Percentiles rank a stretch among this genome's conserved stretches.
These are phyloP conservation scores for Diospyros lotus DNA, from an alignment of 148 eudicot genomes.

Conservation along the genomic window DNA sequence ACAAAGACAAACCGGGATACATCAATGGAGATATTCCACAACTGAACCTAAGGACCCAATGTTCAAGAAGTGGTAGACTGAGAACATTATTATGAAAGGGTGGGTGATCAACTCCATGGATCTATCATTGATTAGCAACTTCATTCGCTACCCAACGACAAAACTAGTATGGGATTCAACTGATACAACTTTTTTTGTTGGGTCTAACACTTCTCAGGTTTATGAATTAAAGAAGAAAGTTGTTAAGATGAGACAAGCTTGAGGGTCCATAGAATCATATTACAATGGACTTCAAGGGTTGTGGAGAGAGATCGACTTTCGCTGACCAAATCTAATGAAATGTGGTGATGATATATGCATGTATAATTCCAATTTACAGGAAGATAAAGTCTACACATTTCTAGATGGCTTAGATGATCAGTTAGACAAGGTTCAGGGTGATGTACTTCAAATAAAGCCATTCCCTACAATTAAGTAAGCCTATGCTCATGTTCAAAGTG, in stretches of 20 bases:
- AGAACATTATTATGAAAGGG: constrained; percentile 3
- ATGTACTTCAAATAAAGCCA: too few relatives aligned
- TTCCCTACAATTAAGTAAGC: background rate
- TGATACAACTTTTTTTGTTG: background rate
- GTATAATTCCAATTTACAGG: background rate
- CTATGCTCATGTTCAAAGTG: background rate
- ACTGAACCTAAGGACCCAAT: background rate
- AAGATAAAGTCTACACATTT: background rate
- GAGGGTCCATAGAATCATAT: background rate
- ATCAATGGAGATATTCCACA: constrained; percentile 4
- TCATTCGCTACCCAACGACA: background rate
- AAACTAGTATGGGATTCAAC: background rate
- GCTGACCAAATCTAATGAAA: background rate
- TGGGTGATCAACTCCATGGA: constrained; percentile 10
- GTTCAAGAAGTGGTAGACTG: background rate
- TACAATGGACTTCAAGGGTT: background rate
- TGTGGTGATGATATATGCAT: background rate
- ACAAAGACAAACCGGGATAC: constrained; percentile 4
- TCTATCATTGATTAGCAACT: background rate
- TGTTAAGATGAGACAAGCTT: background rate
- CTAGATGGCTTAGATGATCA: too few relatives aligned
- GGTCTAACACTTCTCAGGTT: background rate
- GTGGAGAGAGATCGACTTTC: background rate
- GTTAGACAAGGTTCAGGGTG: background rate
- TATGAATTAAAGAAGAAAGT: background rate